Evolutionary conservation across 2,329 filamentous ascomycete species (phyloP), one percentile per base, ranked within the genome.

Genomic region (Arthrobotrys conoides): DNA sequence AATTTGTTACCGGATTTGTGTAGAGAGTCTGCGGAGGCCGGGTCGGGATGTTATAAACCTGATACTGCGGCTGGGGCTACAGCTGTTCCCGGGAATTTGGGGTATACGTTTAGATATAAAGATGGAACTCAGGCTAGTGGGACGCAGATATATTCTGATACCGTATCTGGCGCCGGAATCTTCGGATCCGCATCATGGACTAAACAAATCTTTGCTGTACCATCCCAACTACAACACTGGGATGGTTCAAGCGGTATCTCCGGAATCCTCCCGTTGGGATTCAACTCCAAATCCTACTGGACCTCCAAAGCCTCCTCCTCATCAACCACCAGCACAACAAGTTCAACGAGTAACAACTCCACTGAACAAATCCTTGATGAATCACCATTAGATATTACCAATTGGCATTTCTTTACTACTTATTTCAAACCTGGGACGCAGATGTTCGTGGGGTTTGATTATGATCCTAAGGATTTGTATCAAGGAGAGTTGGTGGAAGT

Each of bases 391-490:
- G 68, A 65, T 57, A 72, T 78, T 30, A 64, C 61, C 0, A 59
- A 65, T 22, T 78, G 75, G 68, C 51, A 69, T 41, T 78, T 72
- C 18, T 78, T 78, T 36, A 78, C 68, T 3, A 78, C 75, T 6
- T 78, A 78, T 53, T 78, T 78, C 27, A 78, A 78, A 51, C 75
- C 75, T 6, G 68, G 75, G 1, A 38, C 36, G 4, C 68, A 78
- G 20, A 78, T 78, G 75, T 78, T 72, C 55, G 55, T 78, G n/a
- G 75, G 75, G 18, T 78, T 78, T 59, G 63, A 78, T 65, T 78
- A 72, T 20, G 75, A 78, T 0, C 66, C 63, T 9, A 55, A 22
- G 16, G 46, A 24, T 6, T 59, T 72, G 68, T 78, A 78, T 33
- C 5, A 38, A 1, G 75, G 75, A 5, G 1, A 8, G 14, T 33